Percentiles rank a stretch among this genome's conserved stretches.
phyloP scores from a whole-genome alignment of 1,284 basidiomycete genomes.

The Macrocystidia cucumis region DNA sequence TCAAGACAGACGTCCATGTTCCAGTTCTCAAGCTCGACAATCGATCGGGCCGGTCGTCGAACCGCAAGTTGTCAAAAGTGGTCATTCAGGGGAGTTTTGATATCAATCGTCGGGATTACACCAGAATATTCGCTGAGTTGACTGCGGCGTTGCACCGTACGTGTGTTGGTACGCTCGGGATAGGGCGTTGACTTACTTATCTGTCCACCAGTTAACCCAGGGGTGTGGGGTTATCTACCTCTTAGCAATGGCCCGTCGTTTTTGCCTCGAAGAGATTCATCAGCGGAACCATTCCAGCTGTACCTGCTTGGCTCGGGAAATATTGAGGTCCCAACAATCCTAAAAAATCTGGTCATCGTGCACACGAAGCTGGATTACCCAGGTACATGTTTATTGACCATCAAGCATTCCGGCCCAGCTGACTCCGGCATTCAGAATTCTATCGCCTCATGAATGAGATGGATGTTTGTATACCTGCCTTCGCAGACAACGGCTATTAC shows the following conservation, averaged over 20 bases:
- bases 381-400: constrained; percentile 3
- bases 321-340: constrained; percentile 22
- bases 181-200: not conserved
- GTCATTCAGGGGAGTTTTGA: constrained; percentile 29
- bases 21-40: constrained; percentile 25
- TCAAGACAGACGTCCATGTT: constrained; percentile 27
- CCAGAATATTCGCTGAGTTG: constrained; percentile 23
- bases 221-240: constrained; percentile 26
- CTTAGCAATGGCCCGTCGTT: constrained; percentile 19
- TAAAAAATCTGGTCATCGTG: constrained; percentile 24
- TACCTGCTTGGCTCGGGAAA: constrained; percentile 25
- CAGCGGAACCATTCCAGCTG: constrained; percentile 23
- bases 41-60: constrained; percentile 13
- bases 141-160: constrained; percentile 17
- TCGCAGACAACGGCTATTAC: constrained; percentile 20
- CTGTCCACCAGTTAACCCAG: constrained; percentile 19
- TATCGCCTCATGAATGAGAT: constrained; percentile 25
- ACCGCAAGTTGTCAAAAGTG: constrained; percentile 20
- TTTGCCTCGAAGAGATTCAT: constrained; percentile 14
- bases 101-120: constrained; percentile 23
- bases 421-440: constrained; percentile 21
- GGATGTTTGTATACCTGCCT: constrained; percentile 30
- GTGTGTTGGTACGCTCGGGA: constrained; percentile 12
- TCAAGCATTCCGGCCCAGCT: not conserved
- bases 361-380: constrained; percentile 21